phyloP scores from a whole-genome alignment of 352 stramenopile species.

The Phytophthora tentaculata region DNA sequence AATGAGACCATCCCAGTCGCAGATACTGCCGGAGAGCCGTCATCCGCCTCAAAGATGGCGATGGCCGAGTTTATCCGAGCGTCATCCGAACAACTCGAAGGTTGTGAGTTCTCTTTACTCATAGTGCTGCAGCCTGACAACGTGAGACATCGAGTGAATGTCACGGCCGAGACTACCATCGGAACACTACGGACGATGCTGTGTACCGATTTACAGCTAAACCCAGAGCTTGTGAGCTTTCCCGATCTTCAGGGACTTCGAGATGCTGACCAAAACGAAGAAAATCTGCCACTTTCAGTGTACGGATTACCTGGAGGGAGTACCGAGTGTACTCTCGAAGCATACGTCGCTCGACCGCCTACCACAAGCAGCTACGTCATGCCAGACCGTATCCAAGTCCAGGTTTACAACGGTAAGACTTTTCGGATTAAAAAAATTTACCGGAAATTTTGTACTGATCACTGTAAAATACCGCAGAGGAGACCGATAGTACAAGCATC shows the following conservation, averaged over 20 bases:
- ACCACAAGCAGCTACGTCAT: slow-evolving; percentile 80
- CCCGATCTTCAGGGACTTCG: slow-evolving; percentile 51
- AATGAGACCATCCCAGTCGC: slow-evolving; percentile 8
- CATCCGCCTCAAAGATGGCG: slow-evolving; percentile 21
- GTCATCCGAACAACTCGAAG: slow-evolving; percentile 25
- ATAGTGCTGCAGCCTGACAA: slow-evolving; percentile 80
- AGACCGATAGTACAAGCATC: slow-evolving; percentile 50
- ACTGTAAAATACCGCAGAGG: slow-evolving; percentile 31
- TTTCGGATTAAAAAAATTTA: background rate
- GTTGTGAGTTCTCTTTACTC: slow-evolving; percentile 59
- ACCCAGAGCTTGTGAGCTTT: slow-evolving; percentile 63
- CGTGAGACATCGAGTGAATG: slow-evolving; percentile 72
- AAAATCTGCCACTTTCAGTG: slow-evolving; percentile 44
- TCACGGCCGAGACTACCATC: slow-evolving; percentile 57
- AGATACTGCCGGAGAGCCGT: slow-evolving; percentile 12
- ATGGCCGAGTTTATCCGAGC: slow-evolving; percentile 45
- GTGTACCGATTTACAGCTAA: slow-evolving; percentile 65
- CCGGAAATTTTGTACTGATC: background rate
- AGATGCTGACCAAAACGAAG: slow-evolving; percentile 34
- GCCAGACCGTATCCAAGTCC: slow-evolving; percentile 83
- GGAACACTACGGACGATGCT: slow-evolving; percentile 59
- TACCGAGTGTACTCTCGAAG: slow-evolving; percentile 53
- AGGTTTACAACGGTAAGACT: slow-evolving; percentile 61
- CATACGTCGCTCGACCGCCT: slow-evolving; percentile 48
- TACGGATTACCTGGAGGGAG: slow-evolving; percentile 44